Evolutionary conservation across 148 eudicot species (phyloP), one percentile per base, ranked within the genome.

Genomic region (Linanthus parryae): DNA sequence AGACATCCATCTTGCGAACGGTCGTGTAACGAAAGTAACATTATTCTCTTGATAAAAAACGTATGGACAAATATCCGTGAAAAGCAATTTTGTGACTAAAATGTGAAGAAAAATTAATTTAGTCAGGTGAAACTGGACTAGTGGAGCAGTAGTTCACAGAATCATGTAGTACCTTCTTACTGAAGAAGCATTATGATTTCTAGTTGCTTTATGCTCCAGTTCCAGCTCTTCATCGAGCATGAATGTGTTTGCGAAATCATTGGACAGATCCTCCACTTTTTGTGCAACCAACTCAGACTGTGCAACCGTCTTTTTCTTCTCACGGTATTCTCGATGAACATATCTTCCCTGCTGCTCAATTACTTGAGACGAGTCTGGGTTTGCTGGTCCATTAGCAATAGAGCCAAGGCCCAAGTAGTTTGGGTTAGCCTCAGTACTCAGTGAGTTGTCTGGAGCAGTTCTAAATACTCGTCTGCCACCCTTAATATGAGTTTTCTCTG

Each of bases 161-260:
- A n/a, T 33, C 18, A 63, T 44, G 61, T 29, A 64, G 17, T 73
- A 87, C 96, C 95, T 91, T 62, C 63, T 70, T 28, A 19, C 57
- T 19, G 73, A 67, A 52, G 59, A 64, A 61, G 56, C 61, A 30
- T 53, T 51, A 23, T 76, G 68, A 54, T 67, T 66, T 54, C 38
- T 64, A 9, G 45, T 48, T 51, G 57, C 56, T 61, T 61, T 77
- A 25, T 52, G 81, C 62, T 81, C 96, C 53, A 77, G 48, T 59
- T 92, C 94, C 10, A 87, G 70, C 80, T 87, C 98, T 79, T 92
- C 98, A 59, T 92, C 98, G 68, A 86, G 83, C 94, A 83, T 68
- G 59, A 92, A 92, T 56, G 94, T 79, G 59, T 64, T 72, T 29
- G 70, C 66, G 67, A 72, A 86, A 67, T 86, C 89, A 73, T 66